Evolutionary conservation across 2,329 filamentous ascomycete species (phyloP).

Genomic region (Atkinsonella hypoxylon): DNA sequence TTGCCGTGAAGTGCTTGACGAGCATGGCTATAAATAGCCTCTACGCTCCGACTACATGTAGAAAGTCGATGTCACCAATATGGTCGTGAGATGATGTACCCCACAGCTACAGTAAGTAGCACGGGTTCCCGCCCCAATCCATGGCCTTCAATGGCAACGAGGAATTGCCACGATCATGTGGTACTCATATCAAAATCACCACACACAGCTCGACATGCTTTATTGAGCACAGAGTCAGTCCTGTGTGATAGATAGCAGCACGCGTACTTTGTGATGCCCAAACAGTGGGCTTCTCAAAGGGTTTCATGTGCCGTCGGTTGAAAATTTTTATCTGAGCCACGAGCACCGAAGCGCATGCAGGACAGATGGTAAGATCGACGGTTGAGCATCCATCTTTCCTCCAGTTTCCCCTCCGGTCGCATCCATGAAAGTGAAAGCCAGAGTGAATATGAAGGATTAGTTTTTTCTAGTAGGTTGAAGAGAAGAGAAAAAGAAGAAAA

Average conservation of each 20-base stretch:
- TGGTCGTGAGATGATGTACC: neutral
- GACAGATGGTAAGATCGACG: constrained; percentile 39
- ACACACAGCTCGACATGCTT: no score
- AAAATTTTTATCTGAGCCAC: constrained; percentile 24
- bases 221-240: no score
- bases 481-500: constrained; percentile 15
- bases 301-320: constrained; percentile 20
- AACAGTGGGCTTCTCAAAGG: neutral
- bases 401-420: constrained; percentile 58
- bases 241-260: no score
- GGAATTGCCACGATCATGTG: no score
- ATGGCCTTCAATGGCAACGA: no score
- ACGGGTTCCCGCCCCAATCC: neutral
- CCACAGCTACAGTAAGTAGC: neutral
- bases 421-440: constrained; percentile 43
- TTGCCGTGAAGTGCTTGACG: neutral
- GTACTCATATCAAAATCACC: no score
- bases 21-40: neutral
- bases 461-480: constrained; percentile 32
- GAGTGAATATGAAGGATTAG: constrained; percentile 58
- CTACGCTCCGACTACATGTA: neutral
- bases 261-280: no score
- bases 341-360: constrained; percentile 21
- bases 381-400: constrained; percentile 43
- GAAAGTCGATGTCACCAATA: neutral